Evolutionary conservation across 768 basidiomycete species (phyloP).

Genomic region (Paxillus ammoniavirescens): DNA sequence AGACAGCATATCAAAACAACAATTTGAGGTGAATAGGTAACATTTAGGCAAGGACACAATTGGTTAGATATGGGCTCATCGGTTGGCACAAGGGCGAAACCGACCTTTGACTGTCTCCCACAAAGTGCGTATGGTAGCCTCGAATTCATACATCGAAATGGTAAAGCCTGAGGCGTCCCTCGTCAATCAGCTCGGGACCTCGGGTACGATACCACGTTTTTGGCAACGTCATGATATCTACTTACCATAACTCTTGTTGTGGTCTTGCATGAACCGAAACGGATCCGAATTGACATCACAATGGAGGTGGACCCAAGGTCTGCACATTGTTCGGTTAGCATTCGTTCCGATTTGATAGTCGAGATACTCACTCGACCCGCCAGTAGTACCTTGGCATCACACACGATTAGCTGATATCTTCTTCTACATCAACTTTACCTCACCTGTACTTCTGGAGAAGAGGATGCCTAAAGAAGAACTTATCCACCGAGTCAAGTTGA

Average conservation of each 20-base stretch:
- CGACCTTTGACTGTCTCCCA: constrained; percentile 61
- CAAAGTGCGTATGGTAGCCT: constrained; percentile 59
- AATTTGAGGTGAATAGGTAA: not conserved
- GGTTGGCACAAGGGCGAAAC: constrained; percentile 29
- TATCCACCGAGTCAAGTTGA: not conserved
- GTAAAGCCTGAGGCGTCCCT: constrained; percentile 47
- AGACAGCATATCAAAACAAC: not conserved
- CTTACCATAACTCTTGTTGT: constrained; percentile 53
- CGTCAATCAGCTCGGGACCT: too few species aligned
- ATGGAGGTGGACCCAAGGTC: constrained; percentile 52
- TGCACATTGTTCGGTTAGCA: constrained; percentile 14
- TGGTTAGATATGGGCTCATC: constrained; percentile 31
- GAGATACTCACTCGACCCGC: constrained; percentile 26
- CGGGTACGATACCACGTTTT: too few species aligned
- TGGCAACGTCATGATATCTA: not conserved
- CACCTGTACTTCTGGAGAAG: constrained; percentile 32
- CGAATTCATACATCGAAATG: constrained; percentile 59
- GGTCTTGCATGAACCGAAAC: constrained; percentile 54
- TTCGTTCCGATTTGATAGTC: constrained; percentile 36
- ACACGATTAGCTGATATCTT: not conserved
- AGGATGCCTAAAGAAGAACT: constrained; percentile 51
- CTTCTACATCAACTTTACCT: not conserved
- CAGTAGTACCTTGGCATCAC: constrained; percentile 25
- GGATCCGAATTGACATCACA: constrained; percentile 52
- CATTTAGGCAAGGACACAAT: constrained; percentile 40